phyloP scores from a whole-genome alignment of 345 rosid species.

The Diplotaxis tenuifolia region DNA sequence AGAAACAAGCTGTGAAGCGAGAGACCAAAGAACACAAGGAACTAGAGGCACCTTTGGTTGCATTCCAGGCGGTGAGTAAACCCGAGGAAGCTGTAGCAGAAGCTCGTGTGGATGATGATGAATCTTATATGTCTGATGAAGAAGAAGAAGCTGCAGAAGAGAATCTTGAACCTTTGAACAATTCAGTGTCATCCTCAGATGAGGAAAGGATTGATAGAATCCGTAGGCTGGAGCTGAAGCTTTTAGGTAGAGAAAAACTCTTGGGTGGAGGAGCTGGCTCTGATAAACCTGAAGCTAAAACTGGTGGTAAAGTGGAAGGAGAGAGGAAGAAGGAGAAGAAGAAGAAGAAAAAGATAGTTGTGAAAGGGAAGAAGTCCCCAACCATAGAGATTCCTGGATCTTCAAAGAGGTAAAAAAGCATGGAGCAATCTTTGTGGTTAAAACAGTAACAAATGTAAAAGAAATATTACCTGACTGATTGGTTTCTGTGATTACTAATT shows the following conservation, averaged over 20 bases:
- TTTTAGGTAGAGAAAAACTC: slow-evolving; percentile 30
- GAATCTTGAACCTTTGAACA: slow-evolving; percentile 34
- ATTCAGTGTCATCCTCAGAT: slow-evolving; percentile 5
- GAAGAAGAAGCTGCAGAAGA: slow-evolving; percentile 40
- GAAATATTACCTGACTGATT: not conserved
- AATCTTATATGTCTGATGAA: not conserved
- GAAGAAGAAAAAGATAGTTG: slow-evolving; percentile 36
- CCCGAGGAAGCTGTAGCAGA: slow-evolving; percentile 18
- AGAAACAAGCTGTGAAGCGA: slow-evolving; percentile 24
- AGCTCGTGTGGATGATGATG: slow-evolving; percentile 25
- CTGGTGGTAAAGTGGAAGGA: slow-evolving; percentile 5
- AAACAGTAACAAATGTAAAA: not conserved
- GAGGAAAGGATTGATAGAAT: slow-evolving; percentile 31
- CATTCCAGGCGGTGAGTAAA: slow-evolving; percentile 4
- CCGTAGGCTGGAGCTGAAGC: slow-evolving; percentile 31
- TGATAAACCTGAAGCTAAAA: slow-evolving; percentile 2
- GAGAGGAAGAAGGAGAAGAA: slow-evolving; percentile 28
- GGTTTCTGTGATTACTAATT: not conserved
- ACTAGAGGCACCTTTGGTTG: not conserved
- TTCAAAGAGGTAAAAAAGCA: slow-evolving; percentile 50
- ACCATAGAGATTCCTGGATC: slow-evolving; percentile 57
- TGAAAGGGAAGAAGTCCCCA: slow-evolving; percentile 41
- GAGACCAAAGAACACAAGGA: slow-evolving; percentile 5
- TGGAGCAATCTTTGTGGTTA: not conserved
- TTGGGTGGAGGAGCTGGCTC: slow-evolving; percentile 24